Evolutionary conservation across 345 rosid species (phyloP), one percentile per base, ranked within the genome.

Genomic region (Gossypium ekmanianum): DNA sequence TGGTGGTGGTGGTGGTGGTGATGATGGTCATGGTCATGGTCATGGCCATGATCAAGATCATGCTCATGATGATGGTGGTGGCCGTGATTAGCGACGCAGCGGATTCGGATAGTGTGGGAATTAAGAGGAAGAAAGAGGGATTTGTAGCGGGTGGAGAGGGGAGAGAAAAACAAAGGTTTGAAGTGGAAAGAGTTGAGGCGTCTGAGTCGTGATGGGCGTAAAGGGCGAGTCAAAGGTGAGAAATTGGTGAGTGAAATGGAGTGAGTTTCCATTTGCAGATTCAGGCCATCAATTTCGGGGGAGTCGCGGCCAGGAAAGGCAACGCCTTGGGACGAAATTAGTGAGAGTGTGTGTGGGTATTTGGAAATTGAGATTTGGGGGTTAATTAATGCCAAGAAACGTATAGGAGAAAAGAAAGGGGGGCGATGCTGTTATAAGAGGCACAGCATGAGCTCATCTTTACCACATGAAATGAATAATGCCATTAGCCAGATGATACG

Each of bases 231-330:
- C 13, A 78, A 80, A 7, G 74, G 81, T 22, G 89, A 85, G 78
- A 89, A 79, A 68, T 72, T 80, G 55, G 85, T 24, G 2, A 86
- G 74, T 44, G 77, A 72, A 52, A 84, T 70, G 1, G 87, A 55
- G 74, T 74, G 84, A 61, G 89, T 65, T 80, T 91, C 94, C 97
- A 89, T 91, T 8, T 27, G 56, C 9, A 71, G 5, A 11, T 29
- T 29, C 57, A 79, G 61, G 71, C 58, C 73, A 26, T 65, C 20
- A 71, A 52, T 17, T 29, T 70, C 34, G 61, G 29, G 29, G 27
- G 61, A 34, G 50, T 18, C 24, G 26, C 51, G 3, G 26, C 68
- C n/a, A 64, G 2, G 48, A 11, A 39, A 9, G 2, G 12, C 56
- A 20, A 56, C 11, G 29, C 26, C 20, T 26, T 24, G 72, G 67